These are phyloP conservation scores for Diaporthe capsici DNA, from an alignment of 2,329 filamentous ascomycete species.

Conservation along the genomic window DNA sequence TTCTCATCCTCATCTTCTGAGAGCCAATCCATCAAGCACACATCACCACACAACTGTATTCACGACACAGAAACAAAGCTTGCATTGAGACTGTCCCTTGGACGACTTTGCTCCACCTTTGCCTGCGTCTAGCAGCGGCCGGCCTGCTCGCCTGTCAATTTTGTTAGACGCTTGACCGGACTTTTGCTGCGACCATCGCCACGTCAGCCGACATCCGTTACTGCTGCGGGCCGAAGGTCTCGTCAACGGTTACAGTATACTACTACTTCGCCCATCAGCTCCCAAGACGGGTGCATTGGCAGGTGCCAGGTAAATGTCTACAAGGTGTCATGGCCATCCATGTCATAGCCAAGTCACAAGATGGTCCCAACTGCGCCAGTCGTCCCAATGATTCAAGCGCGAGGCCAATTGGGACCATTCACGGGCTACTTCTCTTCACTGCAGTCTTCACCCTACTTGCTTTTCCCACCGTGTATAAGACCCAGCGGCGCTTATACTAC, in stretches of 20 bases:
- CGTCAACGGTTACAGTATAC: not conserved
- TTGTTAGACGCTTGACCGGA: not conserved
- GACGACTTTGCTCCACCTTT: too few relatives aligned
- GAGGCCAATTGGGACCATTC: slow-evolving; percentile 1
- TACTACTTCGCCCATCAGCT: not conserved
- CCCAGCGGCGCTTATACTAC: slow-evolving; percentile 27
- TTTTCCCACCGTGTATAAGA: slow-evolving; percentile 17
- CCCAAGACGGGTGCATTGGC: not conserved
- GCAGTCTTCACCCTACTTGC: not conserved
- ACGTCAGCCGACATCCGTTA: slow-evolving; percentile 1
- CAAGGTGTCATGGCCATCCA: not conserved
- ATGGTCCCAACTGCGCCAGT: not conserved
- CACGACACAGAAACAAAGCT: not conserved
- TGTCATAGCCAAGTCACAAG: slow-evolving; percentile 22
- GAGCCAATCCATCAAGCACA: slow-evolving; percentile 25
- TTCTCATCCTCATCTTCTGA: not conserved
- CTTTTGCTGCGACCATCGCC: not conserved
- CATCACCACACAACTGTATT: not conserved
- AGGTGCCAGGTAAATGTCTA: not conserved
- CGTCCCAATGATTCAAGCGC: slow-evolving; percentile 15
- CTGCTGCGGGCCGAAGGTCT: not conserved
- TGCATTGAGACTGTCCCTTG: too few relatives aligned
- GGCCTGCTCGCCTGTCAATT: not conserved
- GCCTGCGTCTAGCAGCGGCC: not conserved
- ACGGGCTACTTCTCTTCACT: not conserved